Conservation (phyloP, 129 eudicot genomes). For the Erigeron canadensis region DNA sequence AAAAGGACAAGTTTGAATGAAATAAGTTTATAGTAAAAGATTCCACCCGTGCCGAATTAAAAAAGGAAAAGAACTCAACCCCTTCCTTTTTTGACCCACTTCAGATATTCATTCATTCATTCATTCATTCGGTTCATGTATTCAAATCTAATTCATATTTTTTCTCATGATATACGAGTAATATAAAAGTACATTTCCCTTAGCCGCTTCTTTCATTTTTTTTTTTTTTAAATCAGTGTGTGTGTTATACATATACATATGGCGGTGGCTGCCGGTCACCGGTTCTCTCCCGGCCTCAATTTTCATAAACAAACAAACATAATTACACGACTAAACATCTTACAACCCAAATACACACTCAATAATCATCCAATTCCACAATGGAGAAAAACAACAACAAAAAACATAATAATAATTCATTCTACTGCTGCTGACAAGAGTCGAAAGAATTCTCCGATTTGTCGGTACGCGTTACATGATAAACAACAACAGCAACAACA, state of each 20-base stretch:
- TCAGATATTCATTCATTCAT: no score
- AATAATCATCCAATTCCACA: slow-evolving; percentile 18
- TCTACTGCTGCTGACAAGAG: neutral
- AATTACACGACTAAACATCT: neutral
- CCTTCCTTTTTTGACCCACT: no score
- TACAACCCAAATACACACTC: neutral
- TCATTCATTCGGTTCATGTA: no score
- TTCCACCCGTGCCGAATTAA: no score
- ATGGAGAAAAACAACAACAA: slow-evolving; percentile 6
- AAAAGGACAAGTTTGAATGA: no score
- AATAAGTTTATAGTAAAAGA: no score
- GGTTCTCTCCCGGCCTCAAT: slow-evolving; percentile 21
- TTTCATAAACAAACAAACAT: neutral
- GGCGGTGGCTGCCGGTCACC: slow-evolving; percentile 32
- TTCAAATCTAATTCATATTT: no score
- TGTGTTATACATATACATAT: no score
- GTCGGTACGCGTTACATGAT: slow-evolving; percentile 27
- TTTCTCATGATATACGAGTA: no score
- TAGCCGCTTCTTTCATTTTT: slow-evolving; percentile 9
- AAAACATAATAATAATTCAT: no score
- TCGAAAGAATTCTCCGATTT: slow-evolving; percentile 1
- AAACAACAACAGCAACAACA: slow-evolving; percentile 1
- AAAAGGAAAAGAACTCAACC: no score
- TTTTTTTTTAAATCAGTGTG: no score
- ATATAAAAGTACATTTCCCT: slow-evolving; percentile 9